Conservation (phyloP, 2,329 filamentous ascomycete species). For the Ustulina deusta region DNA sequence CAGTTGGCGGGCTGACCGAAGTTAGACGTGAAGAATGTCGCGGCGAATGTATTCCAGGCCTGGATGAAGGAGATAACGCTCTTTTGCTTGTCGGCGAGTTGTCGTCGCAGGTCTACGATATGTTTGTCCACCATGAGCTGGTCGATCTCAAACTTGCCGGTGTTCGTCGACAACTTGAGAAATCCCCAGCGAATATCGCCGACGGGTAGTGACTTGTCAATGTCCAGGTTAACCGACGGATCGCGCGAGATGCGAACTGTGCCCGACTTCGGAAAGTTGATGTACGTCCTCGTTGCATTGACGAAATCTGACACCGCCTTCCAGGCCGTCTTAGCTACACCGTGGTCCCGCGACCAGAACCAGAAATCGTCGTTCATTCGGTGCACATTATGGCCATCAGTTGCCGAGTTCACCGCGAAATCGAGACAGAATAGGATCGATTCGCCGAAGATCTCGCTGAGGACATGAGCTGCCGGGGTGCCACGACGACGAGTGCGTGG, state of each 20-base stretch:
- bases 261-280: conserved; percentile 66
- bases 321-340: conserved; percentile 69
- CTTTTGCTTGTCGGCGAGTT: conserved; percentile 65
- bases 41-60: conserved; percentile 65
- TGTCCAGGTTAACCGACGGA: conserved; percentile 32
- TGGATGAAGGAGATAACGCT: conserved; percentile 62
- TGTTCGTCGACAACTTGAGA: conserved; percentile 64
- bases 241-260: conserved; percentile 56
- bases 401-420: conserved; percentile 70
- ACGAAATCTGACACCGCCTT: conserved; percentile 66
- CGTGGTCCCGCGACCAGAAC: conserved; percentile 71
- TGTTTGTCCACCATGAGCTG: conserved; percentile 69
- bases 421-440: conserved; percentile 73
- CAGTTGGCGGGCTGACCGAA: conserved; percentile 65
- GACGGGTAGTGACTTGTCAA: conserved; percentile 56
- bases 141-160: conserved; percentile 70
- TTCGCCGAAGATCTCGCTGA: conserved; percentile 72
- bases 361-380: conserved; percentile 75
- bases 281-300: conserved; percentile 65
- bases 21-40: conserved; percentile 64
- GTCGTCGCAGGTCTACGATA: conserved; percentile 68
- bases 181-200: conserved; percentile 68
- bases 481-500: conserved; percentile 64
- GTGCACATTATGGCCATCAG: conserved; percentile 66
- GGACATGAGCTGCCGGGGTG: conserved; percentile 68